Evolutionary conservation across 441 rosid genomes (phyloP), one percentile per base, ranked within the genome.

Genomic region (Erodium texanum): DNA sequence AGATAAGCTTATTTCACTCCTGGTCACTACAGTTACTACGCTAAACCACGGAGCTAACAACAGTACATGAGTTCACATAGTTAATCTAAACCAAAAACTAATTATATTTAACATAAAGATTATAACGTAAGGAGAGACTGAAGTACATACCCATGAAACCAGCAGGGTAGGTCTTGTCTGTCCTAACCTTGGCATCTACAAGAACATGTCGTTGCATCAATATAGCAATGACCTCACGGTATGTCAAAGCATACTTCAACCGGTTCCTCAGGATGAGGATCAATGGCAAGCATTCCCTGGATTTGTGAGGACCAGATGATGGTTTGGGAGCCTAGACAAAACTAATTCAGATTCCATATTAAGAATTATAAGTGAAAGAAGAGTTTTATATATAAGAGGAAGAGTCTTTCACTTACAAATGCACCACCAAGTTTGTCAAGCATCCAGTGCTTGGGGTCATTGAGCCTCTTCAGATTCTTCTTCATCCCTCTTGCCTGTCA

Each of bases 291-390:
- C 74, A 71, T 20, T 71, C 74, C 70, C 74, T 61, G 3, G 74
- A 58, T 48, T 71, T 71, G 70, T 71, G 74, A 23, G 74, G 74
- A 12, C 70, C 74, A 38, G 74, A 71, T 20, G 74, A 71, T 24
- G 74, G 74, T 36, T 71, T 71, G 24, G 70, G 70, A 8, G 70
- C 70, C 22, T 19, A 10, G 18, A 24, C 15, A 12, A 38, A 38
- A 7, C 11, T 11, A 38, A 2, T 6, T 7, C 15, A 38, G 45
- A 38, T 38, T 10, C 6, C 1, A 1, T 7, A 38, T 38, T 38
- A 38, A 38, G 9, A 38, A 38, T 38, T 38, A 38, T 7, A 7
- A 38, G 6, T 10, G 8, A 38, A 38, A 38, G 9, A 38, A 38
- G 11, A 5, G 11, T 7, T 38, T 38, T 10, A 7, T 38, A 3